Base-by-base conservation (phyloP, 768 basidiomycete genomes). In the Neoboletus subvelutipes region DNA sequence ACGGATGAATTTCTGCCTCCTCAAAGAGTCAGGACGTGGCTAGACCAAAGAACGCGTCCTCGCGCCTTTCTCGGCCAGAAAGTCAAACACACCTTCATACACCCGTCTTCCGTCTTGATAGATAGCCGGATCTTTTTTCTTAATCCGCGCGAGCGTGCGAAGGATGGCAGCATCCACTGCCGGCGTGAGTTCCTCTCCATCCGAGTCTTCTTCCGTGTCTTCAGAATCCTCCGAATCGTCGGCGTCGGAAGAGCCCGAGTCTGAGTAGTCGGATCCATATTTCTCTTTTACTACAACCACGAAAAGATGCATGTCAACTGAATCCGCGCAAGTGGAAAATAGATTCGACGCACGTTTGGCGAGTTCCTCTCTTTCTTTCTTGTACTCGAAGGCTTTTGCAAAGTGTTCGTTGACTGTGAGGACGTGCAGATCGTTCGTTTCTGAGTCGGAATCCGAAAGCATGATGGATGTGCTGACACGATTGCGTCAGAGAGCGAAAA, bases 81-180 rank as follows among this genome's bases (percentile, higher is more conserved):
- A 43, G 41, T n/a, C 3, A 18, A 34, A 52, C 65, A n/a, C 54
- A 92, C 93, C 92, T 70, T 91, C 84, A 63, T 95, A 93, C 0
- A 98, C 84, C 58, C 82, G 76, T 58, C 83, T 85, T 15, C 76
- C 79, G 0, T 75, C 69, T 57, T 91, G 79, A 65, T 99, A 98
- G 31, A 99, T 96, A 0, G 76, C 80, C 0, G 94, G 93, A 68
- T 95, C 92, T 63, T 82, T 88, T 52, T 81, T 80, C 69, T 84
- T 83, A 54, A 98, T 97, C 63, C 87, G 82, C 0, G 88, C 91
- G 10, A 99, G 78, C 1, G 94, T 98, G 47, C 93, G 80, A 40
- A 98, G 79, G 64, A 98, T 97, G 20, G 97, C 97, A 43, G 86
- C 97, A 65, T 98, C 96, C 49, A 98, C 84, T 0, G 87, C 87